phyloP scores from a whole-genome alignment of 1,284 basidiomycete species.

The Cutaneotrichosporon sp. region DNA sequence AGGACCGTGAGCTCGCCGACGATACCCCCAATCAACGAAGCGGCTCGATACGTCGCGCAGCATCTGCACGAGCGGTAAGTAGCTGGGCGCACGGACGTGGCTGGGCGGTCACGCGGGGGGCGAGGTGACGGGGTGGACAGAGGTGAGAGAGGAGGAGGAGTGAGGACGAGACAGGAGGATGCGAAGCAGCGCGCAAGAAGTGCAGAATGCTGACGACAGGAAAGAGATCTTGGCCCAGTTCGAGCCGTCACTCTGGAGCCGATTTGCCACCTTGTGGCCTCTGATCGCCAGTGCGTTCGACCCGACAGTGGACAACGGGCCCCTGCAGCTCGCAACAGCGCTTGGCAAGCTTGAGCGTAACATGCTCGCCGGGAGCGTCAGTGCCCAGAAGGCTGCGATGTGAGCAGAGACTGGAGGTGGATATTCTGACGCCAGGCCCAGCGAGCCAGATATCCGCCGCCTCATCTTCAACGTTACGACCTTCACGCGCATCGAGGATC shows the following conservation, averaged over 20 bases:
- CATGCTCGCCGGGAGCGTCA: conserved; percentile 33
- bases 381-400: conserved; percentile 27
- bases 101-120: too few relatives aligned
- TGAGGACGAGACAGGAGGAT: too few relatives aligned
- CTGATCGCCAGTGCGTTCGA: conserved; percentile 6
- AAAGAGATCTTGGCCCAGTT: conserved; percentile 14
- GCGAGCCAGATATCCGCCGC: conserved; percentile 28
- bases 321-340: conserved; percentile 24
- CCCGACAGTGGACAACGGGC: conserved; percentile 19
- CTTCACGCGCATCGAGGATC: conserved; percentile 38
- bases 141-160: too few relatives aligned
- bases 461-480: conserved; percentile 40
- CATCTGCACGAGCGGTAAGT: conserved; percentile 32
- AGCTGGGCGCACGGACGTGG: not conserved
- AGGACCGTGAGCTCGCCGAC: conserved; percentile 17
- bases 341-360: conserved; percentile 41
- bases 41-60: conserved; percentile 28
- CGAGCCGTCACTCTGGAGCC: conserved; percentile 12
- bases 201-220: conserved; percentile 13
- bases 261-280: conserved; percentile 8
- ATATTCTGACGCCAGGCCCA: conserved; percentile 18
- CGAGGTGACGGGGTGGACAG: too few relatives aligned
- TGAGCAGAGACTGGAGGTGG: too few relatives aligned
- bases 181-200: too few relatives aligned
- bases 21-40: conserved; percentile 9